phyloP scores from a whole-genome alignment of 2,329 filamentous ascomycete species.

The Colletotrichum echinochloae region DNA sequence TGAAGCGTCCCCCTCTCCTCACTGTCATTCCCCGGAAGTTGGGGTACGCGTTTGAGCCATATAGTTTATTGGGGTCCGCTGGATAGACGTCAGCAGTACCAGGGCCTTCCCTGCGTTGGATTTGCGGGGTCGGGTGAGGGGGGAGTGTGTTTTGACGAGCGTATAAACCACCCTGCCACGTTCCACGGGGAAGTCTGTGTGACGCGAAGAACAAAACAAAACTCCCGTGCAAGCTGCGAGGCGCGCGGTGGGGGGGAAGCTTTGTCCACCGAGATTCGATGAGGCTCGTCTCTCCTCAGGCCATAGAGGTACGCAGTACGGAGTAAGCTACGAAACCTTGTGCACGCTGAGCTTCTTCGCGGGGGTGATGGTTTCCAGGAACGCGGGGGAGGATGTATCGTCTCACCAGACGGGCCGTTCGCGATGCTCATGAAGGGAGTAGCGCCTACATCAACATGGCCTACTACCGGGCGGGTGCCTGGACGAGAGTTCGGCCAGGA shows the following conservation, averaged over 20 bases:
- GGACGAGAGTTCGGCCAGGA: slow-evolving; percentile 3
- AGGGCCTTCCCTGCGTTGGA: slow-evolving; percentile 25
- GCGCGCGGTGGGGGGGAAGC: slow-evolving; percentile 22
- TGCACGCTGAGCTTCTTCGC: slow-evolving; percentile 9
- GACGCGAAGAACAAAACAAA: background rate
- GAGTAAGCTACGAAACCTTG: slow-evolving; percentile 13
- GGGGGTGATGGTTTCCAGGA: background rate
- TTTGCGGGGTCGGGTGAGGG: slow-evolving; percentile 14
- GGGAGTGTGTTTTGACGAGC: background rate
- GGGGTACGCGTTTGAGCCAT: slow-evolving; percentile 18
- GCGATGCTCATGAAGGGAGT: background rate
- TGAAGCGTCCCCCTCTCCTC: background rate
- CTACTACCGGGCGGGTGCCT: background rate
- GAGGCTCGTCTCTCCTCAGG: slow-evolving; percentile 6
- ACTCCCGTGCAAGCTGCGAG: slow-evolving; percentile 6
- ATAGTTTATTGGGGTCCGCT: slow-evolving; percentile 16
- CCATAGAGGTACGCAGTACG: background rate
- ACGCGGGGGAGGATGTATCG: background rate
- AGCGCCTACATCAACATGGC: background rate
- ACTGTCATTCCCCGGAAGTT: slow-evolving; percentile 16
- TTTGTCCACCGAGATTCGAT: slow-evolving; percentile 4
- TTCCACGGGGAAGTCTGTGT: background rate
- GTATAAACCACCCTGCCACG: slow-evolving; percentile 16
- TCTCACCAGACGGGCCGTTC: background rate
- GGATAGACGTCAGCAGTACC: background rate